Base-by-base conservation (phyloP, 257 asterid genomes). In the Forsythia suspensa region DNA sequence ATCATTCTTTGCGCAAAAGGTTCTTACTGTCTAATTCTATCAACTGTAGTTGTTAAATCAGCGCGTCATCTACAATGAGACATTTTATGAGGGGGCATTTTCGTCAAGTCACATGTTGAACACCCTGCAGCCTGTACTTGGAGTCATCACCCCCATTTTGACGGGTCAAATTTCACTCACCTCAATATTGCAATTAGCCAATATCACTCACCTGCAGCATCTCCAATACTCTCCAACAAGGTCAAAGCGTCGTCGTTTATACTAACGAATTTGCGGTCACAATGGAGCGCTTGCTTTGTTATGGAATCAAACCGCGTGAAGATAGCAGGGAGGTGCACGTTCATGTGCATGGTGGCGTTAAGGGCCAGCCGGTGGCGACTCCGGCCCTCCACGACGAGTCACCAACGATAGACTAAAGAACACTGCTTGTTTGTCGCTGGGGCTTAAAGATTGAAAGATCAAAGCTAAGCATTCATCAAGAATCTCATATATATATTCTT, bases 391-490 rank as follows among this genome's bases (percentile, higher is more conserved):
- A 89, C 92, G 72, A 76, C 13, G 65, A 86, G 71, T 97, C 98
- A 93, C 18, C 97, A 85, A 41, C 80, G 88, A 87, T 92, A 90
- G 38, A 91, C 98, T 16, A 87, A 71, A 71, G 98, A 90, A 79
- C 92, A 88, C 4, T 85, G 85, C 41, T 89, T 91, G 6, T 29
- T 93, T 78, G 85, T 93, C 98, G 42, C 88, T 91, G 82, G 97
- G 86, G 85, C 89, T 86, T 18, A 93, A 84, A 72, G 83, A 85
- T 79, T 89, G 95, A 63, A 93, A 93, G 21, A 93, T 86, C 38
- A 91, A 73, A n/a, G 92, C 89, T 63, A 93, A 79, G 71, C 97
- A 93, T 81, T 93, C 97, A 41, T 93, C 95, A 11, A 97, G 97
- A 80, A 93, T 83, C 76, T 87, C 91, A 9, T 84, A 77, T 36